A percentile compares a stretch with the other conserved stretches of the same genome.
Evolutionary conservation across 768 basidiomycete species (phyloP).

Genomic region (Amanita thiersii): DNA sequence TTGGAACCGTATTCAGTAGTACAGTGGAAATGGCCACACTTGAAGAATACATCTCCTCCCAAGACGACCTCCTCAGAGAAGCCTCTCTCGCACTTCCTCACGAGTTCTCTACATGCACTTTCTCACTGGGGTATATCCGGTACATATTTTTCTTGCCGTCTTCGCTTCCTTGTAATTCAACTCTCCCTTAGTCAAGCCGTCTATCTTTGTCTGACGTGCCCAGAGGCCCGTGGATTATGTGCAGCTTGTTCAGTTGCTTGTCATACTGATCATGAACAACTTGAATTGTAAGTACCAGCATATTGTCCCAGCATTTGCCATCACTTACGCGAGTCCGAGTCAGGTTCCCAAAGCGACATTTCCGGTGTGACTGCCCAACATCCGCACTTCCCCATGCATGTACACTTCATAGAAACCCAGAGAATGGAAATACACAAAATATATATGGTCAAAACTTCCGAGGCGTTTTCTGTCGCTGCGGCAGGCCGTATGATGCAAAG

Average conservation of each 20-base stretch:
- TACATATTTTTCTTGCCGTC: constrained; percentile 13
- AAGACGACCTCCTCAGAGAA: constrained; percentile 41
- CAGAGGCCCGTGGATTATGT: constrained; percentile 61
- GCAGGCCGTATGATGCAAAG: constrained; percentile 60
- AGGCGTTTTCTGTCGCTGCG: constrained; percentile 69
- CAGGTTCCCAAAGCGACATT: constrained; percentile 74
- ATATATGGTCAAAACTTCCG: constrained; percentile 69
- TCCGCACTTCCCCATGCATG: constrained; percentile 50
- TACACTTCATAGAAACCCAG: constrained; percentile 45
- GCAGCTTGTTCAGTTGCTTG: constrained; percentile 83
- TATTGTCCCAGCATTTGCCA: constrained; percentile 3
- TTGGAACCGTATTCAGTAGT: too few relatives aligned
- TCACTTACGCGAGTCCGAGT: constrained; percentile 6
- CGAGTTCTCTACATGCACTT: constrained; percentile 61
- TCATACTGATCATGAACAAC: constrained; percentile 79
- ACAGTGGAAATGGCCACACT: constrained; percentile 27
- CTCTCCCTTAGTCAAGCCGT: constrained; percentile 45
- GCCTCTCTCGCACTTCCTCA: constrained; percentile 53
- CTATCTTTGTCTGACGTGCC: constrained; percentile 74
- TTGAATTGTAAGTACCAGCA: constrained; percentile 50
- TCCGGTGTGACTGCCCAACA: constrained; percentile 84
- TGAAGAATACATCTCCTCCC: constrained; percentile 36
- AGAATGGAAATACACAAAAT: constrained; percentile 53
- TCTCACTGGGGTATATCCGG: constrained; percentile 48
- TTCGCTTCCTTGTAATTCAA: constrained; percentile 4